Base-by-base conservation (phyloP, 768 basidiomycete genomes). In the Lactarius evosmus region DNA sequence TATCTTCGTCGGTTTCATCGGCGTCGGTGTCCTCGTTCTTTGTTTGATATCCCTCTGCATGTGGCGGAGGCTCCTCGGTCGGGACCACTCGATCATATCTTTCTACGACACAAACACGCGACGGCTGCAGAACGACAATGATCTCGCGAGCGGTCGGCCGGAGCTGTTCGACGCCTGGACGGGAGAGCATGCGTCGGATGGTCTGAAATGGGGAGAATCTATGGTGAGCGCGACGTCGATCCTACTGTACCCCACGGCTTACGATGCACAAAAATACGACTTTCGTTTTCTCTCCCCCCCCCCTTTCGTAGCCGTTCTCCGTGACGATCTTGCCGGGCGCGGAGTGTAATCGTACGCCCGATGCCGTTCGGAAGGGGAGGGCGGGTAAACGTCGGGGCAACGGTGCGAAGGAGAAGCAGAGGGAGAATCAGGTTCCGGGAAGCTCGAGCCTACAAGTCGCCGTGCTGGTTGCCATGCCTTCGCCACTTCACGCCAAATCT, bases 381-480 rank as follows among this genome's bases (percentile, higher is more conserved):
- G 40, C 27, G 19, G 27, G 11, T 36, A 22, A 32, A 7, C 12
- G 17, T 22, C 55, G 25, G 11, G 17, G 19, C 30, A 22, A 36
- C 14, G 40, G 30, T 1, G 36, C 8, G 25, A 58, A 14, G 27
- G 50, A 54, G 27, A 40, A 49, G 3, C 19, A 55, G 1, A 29
- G 36, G 25, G 55, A 40, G n/a, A 14, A 38, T 8, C 8, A 27
- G 27, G 7, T 16, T 14, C 33, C 8, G 32, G 27, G 7, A 2
- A 7, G 12, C 25, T 19, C 36, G 16, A 29, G 11, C 14, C 33
- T 69, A 25, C 66, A 61, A 30, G 57, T 65, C 30, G 66, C 68
- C 25, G 56, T 69, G 38, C 40, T 69, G 29, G 56, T 69, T 19
- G 62, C 60, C 27, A 69, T 69, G 68, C 68, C 68, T n/a, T 64